phyloP scores from a whole-genome alignment of 2,329 filamentous ascomycete genomes.

The Diaporthe vexans region DNA sequence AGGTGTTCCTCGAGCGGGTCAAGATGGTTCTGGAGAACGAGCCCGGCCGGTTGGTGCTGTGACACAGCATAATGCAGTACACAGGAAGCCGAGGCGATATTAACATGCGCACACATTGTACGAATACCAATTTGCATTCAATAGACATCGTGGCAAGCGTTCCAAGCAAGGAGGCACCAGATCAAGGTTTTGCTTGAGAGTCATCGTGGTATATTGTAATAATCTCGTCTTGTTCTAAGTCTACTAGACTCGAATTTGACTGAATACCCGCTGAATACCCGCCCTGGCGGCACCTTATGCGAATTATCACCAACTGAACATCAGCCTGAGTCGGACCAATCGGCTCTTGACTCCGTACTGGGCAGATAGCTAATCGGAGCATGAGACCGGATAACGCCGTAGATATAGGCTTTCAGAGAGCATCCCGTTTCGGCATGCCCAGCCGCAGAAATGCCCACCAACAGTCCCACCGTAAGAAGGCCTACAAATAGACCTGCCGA shows the following conservation, averaged over 20 bases:
- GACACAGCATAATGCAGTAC: conserved; percentile 45
- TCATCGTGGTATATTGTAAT: background rate
- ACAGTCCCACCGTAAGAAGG: background rate
- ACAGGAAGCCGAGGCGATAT: background rate
- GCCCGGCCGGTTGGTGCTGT: conserved; percentile 80
- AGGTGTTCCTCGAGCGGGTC: conserved; percentile 86
- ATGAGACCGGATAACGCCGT: background rate
- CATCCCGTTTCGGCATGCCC: background rate
- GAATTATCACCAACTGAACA: background rate
- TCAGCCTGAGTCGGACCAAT: background rate
- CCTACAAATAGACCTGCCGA: background rate
- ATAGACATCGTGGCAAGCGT: conserved; percentile 35
- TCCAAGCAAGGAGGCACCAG: background rate
- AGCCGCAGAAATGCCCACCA: background rate
- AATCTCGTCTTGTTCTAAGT: background rate
- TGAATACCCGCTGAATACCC: too few species aligned
- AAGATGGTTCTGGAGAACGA: conserved; percentile 87
- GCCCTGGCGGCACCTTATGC: background rate
- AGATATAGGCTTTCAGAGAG: background rate
- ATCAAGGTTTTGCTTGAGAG: background rate
- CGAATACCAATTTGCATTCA: conserved; percentile 34
- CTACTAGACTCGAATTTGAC: background rate
- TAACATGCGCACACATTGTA: conserved; percentile 31
- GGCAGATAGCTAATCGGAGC: background rate
- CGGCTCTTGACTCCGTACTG: background rate